These are phyloP conservation scores for Erythrophleum ivorense DNA, from an alignment of 331 rosid species.

Conservation along the genomic window DNA sequence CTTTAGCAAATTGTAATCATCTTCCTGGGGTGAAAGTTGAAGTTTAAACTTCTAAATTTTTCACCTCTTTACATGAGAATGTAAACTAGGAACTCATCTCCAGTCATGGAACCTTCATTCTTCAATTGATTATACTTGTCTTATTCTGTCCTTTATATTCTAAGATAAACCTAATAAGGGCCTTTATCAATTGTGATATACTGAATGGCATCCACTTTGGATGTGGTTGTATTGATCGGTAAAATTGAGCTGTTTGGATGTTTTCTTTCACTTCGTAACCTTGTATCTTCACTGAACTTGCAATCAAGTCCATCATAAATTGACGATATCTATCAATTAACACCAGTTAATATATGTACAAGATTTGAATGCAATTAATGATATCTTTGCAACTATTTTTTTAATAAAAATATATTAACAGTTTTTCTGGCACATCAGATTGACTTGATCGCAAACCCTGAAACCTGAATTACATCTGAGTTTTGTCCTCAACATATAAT, in stretches of 20 bases:
- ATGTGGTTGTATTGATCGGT: neutral
- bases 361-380: neutral
- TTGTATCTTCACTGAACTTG: neutral
- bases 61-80: conserved; percentile 41
- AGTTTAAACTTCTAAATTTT: conserved; percentile 40
- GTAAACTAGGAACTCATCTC: conserved; percentile 50
- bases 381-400: neutral
- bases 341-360: neutral
- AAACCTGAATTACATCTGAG: neutral
- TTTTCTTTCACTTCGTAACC: neutral
- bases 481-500: neutral
- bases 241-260: conserved; percentile 4
- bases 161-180: conserved; percentile 31
- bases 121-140: conserved; percentile 31
- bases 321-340: neutral
- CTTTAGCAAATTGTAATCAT: conserved; percentile 46
- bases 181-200: neutral
- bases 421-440: neutral
- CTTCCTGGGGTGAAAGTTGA: conserved; percentile 45
- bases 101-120: conserved; percentile 43
- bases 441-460: neutral
- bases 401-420: neutral
- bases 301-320: neutral
- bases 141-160: conserved; percentile 39
- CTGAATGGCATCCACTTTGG: neutral